Evolutionary conservation across 306 rosid species (phyloP).

Genomic region (Oxytropis ochrocephala): DNA sequence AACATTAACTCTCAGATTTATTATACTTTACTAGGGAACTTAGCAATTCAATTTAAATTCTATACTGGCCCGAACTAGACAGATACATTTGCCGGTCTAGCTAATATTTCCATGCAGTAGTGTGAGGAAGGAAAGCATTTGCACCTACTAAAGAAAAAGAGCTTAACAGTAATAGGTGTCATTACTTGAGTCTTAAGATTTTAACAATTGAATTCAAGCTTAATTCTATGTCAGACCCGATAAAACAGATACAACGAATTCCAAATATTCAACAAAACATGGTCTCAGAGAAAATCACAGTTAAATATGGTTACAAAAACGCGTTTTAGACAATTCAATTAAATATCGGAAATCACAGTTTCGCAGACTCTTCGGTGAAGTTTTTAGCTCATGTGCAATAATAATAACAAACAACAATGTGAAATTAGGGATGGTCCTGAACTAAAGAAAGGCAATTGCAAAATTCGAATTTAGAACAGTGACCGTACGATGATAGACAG

Average conservation of each 20-base stretch:
- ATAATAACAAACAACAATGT: constrained; percentile 10
- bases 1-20: neutral
- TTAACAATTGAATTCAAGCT: neutral
- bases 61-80: neutral
- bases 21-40: neutral
- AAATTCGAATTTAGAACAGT: constrained; percentile 3
- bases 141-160: neutral
- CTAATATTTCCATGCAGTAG: neutral
- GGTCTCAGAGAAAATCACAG: neutral
- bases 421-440: neutral
- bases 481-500: constrained; percentile 9
- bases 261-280: neutral
- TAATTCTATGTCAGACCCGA: neutral
- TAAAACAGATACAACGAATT: neutral
- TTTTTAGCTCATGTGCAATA: neutral
- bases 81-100: neutral
- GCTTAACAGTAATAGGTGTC: neutral
- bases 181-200: neutral
- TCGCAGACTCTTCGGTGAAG: neutral
- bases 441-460: constrained; percentile 15
- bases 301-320: constrained; percentile 10
- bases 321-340: neutral
- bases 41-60: constrained; percentile 1
- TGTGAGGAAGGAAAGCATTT: neutral
- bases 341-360: neutral